phyloP scores from a whole-genome alignment of 2,329 filamentous ascomycete genomes.

The Purpureocillium takamizusanense region DNA sequence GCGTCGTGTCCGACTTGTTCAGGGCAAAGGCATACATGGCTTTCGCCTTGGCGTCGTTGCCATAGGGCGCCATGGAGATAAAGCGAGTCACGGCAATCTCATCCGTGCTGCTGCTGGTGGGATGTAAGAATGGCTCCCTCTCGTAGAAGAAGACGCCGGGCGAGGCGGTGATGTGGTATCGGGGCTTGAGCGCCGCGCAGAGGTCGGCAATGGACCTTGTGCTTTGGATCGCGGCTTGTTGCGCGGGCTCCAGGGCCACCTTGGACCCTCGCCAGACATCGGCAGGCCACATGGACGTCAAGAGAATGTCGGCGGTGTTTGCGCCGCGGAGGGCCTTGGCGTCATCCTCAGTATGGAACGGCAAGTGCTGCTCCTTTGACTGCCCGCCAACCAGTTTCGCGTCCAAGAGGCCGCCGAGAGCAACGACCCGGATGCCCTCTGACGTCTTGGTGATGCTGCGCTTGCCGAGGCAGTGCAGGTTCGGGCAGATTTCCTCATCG shows the following conservation, averaged over 20 bases:
- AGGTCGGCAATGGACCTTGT: constrained; percentile 70
- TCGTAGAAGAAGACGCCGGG: constrained; percentile 66
- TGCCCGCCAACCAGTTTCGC: constrained; percentile 49
- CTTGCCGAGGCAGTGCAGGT: constrained; percentile 83
- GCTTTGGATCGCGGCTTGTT: constrained; percentile 38
- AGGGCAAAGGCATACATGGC: constrained; percentile 72
- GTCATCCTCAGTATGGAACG: constrained; percentile 70
- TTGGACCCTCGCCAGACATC: constrained; percentile 62
- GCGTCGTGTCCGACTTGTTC: constrained; percentile 51
- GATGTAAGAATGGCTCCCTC: constrained; percentile 84
- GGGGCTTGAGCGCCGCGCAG: constrained; percentile 71
- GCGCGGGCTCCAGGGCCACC: constrained; percentile 44
- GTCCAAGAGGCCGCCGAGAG: constrained; percentile 68
- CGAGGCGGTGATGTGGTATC: constrained; percentile 78
- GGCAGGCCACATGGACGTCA: constrained; percentile 81
- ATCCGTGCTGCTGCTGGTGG: constrained; percentile 34
- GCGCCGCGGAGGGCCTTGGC: constrained; percentile 67
- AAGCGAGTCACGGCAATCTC: constrained; percentile 68
- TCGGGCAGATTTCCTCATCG: constrained; percentile 72
- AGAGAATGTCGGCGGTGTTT: constrained; percentile 72
- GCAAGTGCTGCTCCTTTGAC: constrained; percentile 65
- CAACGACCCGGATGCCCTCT: constrained; percentile 80
- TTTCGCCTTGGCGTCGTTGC: constrained; percentile 69
- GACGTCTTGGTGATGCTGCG: constrained; percentile 81
- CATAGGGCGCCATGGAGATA: constrained; percentile 75